Conservation (phyloP, 2,329 filamentous ascomycete genomes). For the Zopfia rhizophila region DNA sequence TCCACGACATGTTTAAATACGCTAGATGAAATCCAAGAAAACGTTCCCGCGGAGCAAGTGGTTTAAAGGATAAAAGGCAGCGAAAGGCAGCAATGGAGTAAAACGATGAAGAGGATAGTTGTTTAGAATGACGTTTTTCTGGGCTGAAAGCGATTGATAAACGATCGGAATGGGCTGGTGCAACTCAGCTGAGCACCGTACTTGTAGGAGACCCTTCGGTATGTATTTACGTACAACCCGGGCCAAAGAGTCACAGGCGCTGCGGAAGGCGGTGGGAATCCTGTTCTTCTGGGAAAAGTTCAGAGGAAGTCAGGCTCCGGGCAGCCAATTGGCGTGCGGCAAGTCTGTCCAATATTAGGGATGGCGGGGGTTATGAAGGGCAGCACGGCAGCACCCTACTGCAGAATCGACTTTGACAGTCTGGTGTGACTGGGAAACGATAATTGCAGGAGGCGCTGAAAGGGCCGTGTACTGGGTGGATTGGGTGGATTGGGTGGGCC, state of each 20-base stretch:
- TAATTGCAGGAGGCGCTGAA: slow-evolving; percentile 5
- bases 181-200: slow-evolving; percentile 20
- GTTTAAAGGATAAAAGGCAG: background rate
- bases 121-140: background rate
- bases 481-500: slow-evolving; percentile 3
- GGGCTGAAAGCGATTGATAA: slow-evolving; percentile 26
- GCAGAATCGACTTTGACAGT: background rate
- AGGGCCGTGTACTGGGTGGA: background rate
- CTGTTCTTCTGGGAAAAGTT: slow-evolving; percentile 19
- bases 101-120: background rate
- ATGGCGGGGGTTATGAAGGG: background rate
- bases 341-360: slow-evolving; percentile 3
- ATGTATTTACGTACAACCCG: slow-evolving; percentile 35
- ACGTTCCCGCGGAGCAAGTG: background rate
- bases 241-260: slow-evolving; percentile 28
- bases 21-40: slow-evolving; percentile 19
- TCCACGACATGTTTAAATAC: slow-evolving; percentile 39
- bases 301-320: background rate
- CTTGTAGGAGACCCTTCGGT: slow-evolving; percentile 28
- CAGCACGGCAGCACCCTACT: background rate
- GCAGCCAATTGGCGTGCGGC: slow-evolving; percentile 23
- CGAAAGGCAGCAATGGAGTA: background rate
- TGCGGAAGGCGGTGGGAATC: slow-evolving; percentile 19
- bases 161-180: slow-evolving; percentile 24
- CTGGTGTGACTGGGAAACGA: slow-evolving; percentile 2